Evolutionary conservation across 352 stramenopile species (phyloP).

Genomic region (Phytophthora constricta): DNA sequence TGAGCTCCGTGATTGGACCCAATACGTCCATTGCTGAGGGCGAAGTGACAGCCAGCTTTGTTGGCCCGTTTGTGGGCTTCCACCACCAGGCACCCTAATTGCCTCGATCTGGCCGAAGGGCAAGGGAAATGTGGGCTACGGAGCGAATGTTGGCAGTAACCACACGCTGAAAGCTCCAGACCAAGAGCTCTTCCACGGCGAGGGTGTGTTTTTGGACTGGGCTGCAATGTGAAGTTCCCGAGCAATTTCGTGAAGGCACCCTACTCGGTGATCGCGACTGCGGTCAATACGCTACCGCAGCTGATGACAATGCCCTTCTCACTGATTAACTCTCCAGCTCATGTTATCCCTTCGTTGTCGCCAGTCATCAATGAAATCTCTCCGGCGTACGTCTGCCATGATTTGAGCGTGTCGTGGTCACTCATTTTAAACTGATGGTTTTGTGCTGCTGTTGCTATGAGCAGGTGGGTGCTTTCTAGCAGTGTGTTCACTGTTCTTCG

Average conservation of each 20-base stretch:
- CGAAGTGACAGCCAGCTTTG: constrained; percentile 91
- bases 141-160: constrained; percentile 97
- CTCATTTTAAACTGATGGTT: background rate
- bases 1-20: constrained; percentile 86
- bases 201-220: constrained; percentile 97
- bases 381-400: constrained; percentile 47
- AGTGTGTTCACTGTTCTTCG: constrained; percentile 93
- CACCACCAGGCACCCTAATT: constrained; percentile 95
- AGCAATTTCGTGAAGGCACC: constrained; percentile 92
- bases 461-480: constrained; percentile 89
- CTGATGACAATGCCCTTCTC: constrained; percentile 80
- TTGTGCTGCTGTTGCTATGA: background rate
- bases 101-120: constrained; percentile 91
- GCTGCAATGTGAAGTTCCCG: constrained; percentile 95
- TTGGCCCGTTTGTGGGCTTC: constrained; percentile 95
- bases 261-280: constrained; percentile 96
- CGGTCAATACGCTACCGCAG: constrained; percentile 91
- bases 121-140: constrained; percentile 94
- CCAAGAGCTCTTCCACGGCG: constrained; percentile 92
- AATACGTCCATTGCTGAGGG: constrained; percentile 90
- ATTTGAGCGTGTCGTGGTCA: background rate
- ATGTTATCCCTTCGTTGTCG: constrained; percentile 84
- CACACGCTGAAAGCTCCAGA: constrained; percentile 93
- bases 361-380: constrained; percentile 87
- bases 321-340: constrained; percentile 73